These are phyloP conservation scores for Rhynchosporium graminicola DNA, from an alignment of 2,329 filamentous ascomycete genomes.

Conservation along the genomic window DNA sequence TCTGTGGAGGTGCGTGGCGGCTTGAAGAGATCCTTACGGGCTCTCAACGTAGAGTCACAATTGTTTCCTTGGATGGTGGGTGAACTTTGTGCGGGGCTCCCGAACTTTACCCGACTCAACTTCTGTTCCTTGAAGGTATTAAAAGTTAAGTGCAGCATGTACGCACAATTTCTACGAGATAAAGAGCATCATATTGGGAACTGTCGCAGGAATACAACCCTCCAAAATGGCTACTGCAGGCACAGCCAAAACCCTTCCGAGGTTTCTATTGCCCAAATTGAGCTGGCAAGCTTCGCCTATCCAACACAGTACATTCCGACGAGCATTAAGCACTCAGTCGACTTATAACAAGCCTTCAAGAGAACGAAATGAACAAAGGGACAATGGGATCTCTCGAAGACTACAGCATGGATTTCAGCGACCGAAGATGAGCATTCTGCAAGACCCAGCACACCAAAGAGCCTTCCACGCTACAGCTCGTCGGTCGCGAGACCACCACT, in stretches of 20 bases:
- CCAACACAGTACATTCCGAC: conserved; percentile 30
- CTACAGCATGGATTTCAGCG: conserved; percentile 16
- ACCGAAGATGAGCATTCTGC: conserved; percentile 27
- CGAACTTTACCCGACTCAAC: conserved; percentile 6
- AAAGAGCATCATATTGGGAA: neutral
- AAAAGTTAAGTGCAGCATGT: neutral
- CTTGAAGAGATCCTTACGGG: conserved; percentile 12
- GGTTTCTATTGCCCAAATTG: conserved; percentile 40
- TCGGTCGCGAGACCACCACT: conserved; percentile 80
- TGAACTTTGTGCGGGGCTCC: conserved; percentile 14
- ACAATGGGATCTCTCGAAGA: neutral
- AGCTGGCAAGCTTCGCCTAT: conserved; percentile 38
- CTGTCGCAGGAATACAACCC: neutral
- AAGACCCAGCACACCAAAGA: conserved; percentile 35
- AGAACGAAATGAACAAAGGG: conserved; percentile 1
- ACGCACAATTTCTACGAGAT: neutral
- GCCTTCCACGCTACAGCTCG: conserved; percentile 69
- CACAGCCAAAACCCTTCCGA: conserved; percentile 34
- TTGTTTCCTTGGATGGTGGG: conserved; percentile 15
- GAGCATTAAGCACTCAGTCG: conserved; percentile 32
- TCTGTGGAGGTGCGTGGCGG: conserved; percentile 26
- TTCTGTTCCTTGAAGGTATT: neutral
- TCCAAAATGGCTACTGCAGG: conserved; percentile 35
- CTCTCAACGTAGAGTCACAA: conserved; percentile 8
- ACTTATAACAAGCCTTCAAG: conserved; percentile 21